Evolutionary conservation across 805 yeast species (phyloP), one percentile per base, ranked within the genome.

Genomic region (Pichia eremophila): DNA sequence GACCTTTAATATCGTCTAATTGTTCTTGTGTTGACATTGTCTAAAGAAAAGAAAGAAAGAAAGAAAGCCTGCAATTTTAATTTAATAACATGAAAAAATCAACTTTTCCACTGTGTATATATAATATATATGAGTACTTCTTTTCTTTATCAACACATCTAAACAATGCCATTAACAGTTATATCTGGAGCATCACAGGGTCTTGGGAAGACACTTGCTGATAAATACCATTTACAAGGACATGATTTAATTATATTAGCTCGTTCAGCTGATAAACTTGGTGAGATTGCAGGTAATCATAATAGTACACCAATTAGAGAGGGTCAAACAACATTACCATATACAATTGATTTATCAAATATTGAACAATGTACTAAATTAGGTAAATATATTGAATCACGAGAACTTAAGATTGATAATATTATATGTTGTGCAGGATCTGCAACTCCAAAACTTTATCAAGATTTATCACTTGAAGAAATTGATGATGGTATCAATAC

Each of bases 111-210:
- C 32, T 29, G 10, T 29, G 5, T 29, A 7, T 7, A 29, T 1
- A n/a, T n/a, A n/a, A n/a, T n/a, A n/a, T n/a, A n/a, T n/a, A n/a
- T n/a, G n/a, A n/a, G n/a, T n/a, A 10, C 12, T 12, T 8, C 8
- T 3, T 10, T 12, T 29, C 10, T 8, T 29, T 12, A n/a, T n/a
- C n/a, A n/a, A n/a, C 6, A 22, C 25, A 5, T 22, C 2, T 34
- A 14, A 12, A 59, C 36, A 50, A 47, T 14, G 68, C 76, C 11
- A 68, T 72, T 44, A 74, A 75, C 28, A 76, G 73, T 91, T 17
- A 73, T 91, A n/a, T 78, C 95, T 0, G 99, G 99, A 4, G 98
- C 88, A 0, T 88, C 96, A 0, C 99, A 91, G 59, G 99, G 99
- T 0, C 69, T 91, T 1, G 99, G 99, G 0, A 80, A 80, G 4